Evolutionary conservation across 495 filamentous ascomycete genomes (phyloP).

Genomic region (Penicillium atrosanguineum): DNA sequence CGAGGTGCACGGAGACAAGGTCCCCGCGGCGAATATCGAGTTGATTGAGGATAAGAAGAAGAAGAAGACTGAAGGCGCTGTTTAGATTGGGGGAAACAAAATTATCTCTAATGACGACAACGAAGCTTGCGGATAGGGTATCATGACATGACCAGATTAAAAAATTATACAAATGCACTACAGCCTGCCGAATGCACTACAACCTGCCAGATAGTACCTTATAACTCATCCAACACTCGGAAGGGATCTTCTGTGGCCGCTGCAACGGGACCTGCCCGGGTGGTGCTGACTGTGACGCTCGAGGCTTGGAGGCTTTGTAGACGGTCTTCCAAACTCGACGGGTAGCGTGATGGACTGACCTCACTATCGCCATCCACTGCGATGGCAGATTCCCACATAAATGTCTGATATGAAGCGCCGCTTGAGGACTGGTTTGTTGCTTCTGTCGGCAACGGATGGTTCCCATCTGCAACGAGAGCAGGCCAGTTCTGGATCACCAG

Average conservation of each 20-base stretch:
- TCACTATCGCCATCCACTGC: not conserved
- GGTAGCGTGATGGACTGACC: slow-evolving; percentile 14
- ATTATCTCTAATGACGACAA: slow-evolving; percentile 17
- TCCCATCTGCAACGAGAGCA: not conserved
- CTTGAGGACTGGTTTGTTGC: slow-evolving; percentile 5
- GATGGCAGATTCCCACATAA: slow-evolving; percentile 9
- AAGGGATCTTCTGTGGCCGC: slow-evolving; percentile 27
- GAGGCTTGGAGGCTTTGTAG: slow-evolving; percentile 12
- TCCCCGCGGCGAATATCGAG: slow-evolving; percentile 94
- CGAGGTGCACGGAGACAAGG: slow-evolving; percentile 74
- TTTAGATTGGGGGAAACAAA: not conserved
- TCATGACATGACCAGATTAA: slow-evolving; percentile 25
- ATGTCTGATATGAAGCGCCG: not conserved
- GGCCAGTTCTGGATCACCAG: slow-evolving; percentile 39
- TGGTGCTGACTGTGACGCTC: slow-evolving; percentile 6
- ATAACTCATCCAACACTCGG: slow-evolving; percentile 37
- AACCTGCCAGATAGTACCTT: not conserved
- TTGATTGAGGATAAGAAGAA: slow-evolving; percentile 93
- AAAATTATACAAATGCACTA: slow-evolving; percentile 11
- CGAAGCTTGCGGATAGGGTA: slow-evolving; percentile 24
- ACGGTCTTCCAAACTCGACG: slow-evolving; percentile 21
- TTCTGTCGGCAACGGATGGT: not conserved
- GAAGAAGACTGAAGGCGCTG: slow-evolving; percentile 32
- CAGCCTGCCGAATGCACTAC: slow-evolving; percentile 3
- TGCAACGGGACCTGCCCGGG: not conserved